These are phyloP conservation scores for Phytophthora cryptogea DNA, from an alignment of 352 stramenopile genomes.

Conservation along the genomic window DNA sequence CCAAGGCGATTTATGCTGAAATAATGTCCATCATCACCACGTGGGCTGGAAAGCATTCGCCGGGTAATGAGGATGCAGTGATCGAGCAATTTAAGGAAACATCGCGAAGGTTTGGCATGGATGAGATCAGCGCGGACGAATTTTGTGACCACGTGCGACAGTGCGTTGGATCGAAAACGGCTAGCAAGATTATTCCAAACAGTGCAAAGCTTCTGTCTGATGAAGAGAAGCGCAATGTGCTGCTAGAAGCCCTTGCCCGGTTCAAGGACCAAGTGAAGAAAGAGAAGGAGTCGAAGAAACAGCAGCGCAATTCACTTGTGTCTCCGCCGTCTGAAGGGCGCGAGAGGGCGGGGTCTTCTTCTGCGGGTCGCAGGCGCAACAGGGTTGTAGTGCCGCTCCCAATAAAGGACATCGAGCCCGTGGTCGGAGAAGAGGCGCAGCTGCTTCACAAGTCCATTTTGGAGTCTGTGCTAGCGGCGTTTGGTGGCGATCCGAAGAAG, in stretches of 20 bases:
- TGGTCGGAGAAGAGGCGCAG: constrained; percentile 81
- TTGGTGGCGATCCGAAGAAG: constrained; percentile 76
- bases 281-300: constrained; percentile 80
- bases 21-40: constrained; percentile 67
- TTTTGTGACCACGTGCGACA: constrained; percentile 72
- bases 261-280: constrained; percentile 74
- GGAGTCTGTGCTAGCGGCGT: constrained; percentile 73
- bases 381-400: constrained; percentile 50
- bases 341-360: constrained; percentile 35
- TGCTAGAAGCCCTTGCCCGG: constrained; percentile 61
- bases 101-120: constrained; percentile 60
- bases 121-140: constrained; percentile 72
- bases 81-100: constrained; percentile 69
- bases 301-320: constrained; percentile 50
- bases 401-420: constrained; percentile 81
- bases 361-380: constrained; percentile 49
- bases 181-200: constrained; percentile 73
- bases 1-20: constrained; percentile 63
- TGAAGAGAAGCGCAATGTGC: constrained; percentile 51
- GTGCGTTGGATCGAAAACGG: constrained; percentile 75
- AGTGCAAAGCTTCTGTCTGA: constrained; percentile 72
- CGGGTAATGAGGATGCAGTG: constrained; percentile 46
- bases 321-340: constrained; percentile 36
- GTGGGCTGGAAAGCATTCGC: constrained; percentile 61
- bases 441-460: constrained; percentile 86